phyloP scores from a whole-genome alignment of 768 basidiomycete genomes.

The Rickenella mellea region DNA sequence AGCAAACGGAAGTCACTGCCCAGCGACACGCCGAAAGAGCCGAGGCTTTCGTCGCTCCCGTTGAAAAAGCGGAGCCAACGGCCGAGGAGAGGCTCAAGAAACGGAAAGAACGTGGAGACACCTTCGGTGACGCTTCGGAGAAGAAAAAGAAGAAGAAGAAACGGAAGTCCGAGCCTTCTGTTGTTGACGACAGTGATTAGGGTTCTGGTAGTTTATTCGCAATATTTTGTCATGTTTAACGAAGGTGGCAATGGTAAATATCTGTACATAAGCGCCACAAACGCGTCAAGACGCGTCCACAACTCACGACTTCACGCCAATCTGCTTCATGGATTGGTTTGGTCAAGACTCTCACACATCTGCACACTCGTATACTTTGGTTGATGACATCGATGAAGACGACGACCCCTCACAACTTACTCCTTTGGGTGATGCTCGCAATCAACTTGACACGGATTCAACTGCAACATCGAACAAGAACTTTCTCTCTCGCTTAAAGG shows the following conservation, averaged over 20 bases:
- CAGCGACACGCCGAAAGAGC: slow-evolving; percentile 73
- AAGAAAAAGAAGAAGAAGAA: slow-evolving; percentile 32
- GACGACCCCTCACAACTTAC: slow-evolving; percentile 1
- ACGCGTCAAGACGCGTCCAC: no score
- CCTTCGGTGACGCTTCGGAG: slow-evolving; percentile 12
- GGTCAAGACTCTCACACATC: no score
- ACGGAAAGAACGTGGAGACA: slow-evolving; percentile 30
- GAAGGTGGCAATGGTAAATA: no score
- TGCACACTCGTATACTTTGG: no score
- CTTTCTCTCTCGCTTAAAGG: neutral
- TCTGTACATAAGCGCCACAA: no score
- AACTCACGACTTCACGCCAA: no score
- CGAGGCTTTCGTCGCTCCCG: slow-evolving; percentile 81
- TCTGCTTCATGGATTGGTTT: neutral
- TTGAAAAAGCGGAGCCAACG: slow-evolving; percentile 62
- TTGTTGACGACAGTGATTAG: neutral
- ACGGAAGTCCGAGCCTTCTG: slow-evolving; percentile 9
- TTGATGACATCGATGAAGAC: no score
- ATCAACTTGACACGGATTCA: no score
- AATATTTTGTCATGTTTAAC: neutral
- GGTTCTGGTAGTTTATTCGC: neutral
- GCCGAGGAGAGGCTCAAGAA: slow-evolving; percentile 66
- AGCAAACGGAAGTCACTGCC: slow-evolving; percentile 75
- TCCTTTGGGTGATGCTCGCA: neutral
- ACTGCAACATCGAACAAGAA: neutral